A percentile compares a stretch with the other conserved stretches of the same genome.
Evolutionary conservation across 768 basidiomycete genomes (phyloP).

Genomic region (Russula dissimulans): DNA sequence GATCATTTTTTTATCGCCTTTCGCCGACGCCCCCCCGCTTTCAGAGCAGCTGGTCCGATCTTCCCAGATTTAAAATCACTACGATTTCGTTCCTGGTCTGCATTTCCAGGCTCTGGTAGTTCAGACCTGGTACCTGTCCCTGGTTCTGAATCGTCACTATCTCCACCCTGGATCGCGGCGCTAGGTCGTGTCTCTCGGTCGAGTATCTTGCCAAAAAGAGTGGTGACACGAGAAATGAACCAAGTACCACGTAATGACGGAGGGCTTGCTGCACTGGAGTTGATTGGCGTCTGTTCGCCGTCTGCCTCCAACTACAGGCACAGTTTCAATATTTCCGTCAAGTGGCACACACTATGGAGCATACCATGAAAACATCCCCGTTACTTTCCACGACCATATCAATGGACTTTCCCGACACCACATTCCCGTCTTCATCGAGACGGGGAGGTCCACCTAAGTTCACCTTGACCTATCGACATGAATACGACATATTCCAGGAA

Average conservation of each 20-base stretch:
- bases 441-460: slow-evolving; percentile 48
- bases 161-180: slow-evolving; percentile 5
- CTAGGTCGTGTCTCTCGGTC: slow-evolving; percentile 11
- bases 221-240: slow-evolving; percentile 45
- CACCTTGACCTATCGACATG: slow-evolving; percentile 50
- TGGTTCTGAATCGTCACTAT: slow-evolving; percentile 34
- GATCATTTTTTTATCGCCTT: slow-evolving; percentile 46
- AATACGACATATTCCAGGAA: background rate
- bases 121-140: slow-evolving; percentile 38
- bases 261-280: slow-evolving; percentile 37
- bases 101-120: slow-evolving; percentile 31
- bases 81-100: slow-evolving; percentile 26
- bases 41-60: slow-evolving; percentile 34
- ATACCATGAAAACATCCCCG: slow-evolving; percentile 63
- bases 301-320: slow-evolving; percentile 47
- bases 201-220: slow-evolving; percentile 22
- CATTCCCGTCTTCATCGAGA: slow-evolving; percentile 48
- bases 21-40: slow-evolving; percentile 57
- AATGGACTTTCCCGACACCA: slow-evolving; percentile 42
- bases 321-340: slow-evolving; percentile 3
- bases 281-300: slow-evolving; percentile 40
- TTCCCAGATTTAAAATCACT: slow-evolving; percentile 23
- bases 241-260: slow-evolving; percentile 63
- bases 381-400: slow-evolving; percentile 75
- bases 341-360: slow-evolving; percentile 24